Conservation (phyloP, 176 grass and related monocot species). For the Metroxylon sagu region DNA sequence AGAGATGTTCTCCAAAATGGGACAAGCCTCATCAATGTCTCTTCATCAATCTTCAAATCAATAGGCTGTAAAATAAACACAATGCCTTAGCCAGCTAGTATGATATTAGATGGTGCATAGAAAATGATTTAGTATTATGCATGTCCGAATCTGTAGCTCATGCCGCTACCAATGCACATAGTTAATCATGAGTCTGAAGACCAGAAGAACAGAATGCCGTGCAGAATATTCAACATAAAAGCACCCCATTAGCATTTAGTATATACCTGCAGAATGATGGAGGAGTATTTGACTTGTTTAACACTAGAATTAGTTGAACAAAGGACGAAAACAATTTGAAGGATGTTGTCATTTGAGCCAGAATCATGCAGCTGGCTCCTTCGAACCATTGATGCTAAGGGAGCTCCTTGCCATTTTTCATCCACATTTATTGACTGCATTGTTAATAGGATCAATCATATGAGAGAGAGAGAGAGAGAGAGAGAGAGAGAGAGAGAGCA, state of each 20-base stretch:
- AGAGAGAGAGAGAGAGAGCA: no score
- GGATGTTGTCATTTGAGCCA: slow-evolving; percentile 46
- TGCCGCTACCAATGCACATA: no score
- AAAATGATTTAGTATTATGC: no score
- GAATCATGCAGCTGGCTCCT: slow-evolving; percentile 51
- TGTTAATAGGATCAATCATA: slow-evolving; percentile 1
- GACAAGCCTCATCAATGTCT: slow-evolving; percentile 84
- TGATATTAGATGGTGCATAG: no score
- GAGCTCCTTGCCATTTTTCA: slow-evolving; percentile 82
- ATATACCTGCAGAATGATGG: slow-evolving; percentile 59
- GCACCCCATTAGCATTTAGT: no score
- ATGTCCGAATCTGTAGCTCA: no score
- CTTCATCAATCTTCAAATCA: slow-evolving; percentile 78
- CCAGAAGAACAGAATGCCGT: no score
- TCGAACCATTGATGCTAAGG: slow-evolving; percentile 61
- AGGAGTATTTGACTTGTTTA: slow-evolving; percentile 78
- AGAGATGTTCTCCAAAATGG: slow-evolving; percentile 83
- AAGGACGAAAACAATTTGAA: slow-evolving; percentile 46
- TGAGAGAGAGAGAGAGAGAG: not conserved
- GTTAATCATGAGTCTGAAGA: no score
- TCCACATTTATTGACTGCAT: slow-evolving; percentile 65
- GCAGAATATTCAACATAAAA: no score
- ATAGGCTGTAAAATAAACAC: slow-evolving; percentile 42
- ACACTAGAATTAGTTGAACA: slow-evolving; percentile 46
- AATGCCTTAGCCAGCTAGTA: slow-evolving; percentile 8